Evolutionary conservation across 148 eudicot genomes (phyloP).

Genomic region (Camellia lanceoleosa): DNA sequence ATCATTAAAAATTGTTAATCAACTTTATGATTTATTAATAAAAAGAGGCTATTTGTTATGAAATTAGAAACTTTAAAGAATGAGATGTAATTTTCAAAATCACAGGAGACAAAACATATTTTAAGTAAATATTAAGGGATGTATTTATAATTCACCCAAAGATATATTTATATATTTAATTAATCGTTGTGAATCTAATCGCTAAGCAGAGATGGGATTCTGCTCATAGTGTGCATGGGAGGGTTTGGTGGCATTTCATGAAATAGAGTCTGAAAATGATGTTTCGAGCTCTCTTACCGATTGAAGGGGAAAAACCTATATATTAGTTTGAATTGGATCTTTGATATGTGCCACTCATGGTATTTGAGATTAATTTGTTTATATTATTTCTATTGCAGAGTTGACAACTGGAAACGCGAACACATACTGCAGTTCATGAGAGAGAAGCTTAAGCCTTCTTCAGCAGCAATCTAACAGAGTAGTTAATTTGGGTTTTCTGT

Average conservation of each 20-base stretch:
- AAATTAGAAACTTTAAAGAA: too few species aligned
- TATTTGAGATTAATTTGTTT: background rate
- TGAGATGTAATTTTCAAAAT: too few species aligned
- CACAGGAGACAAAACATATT: too few species aligned
- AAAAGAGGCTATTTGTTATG: too few species aligned
- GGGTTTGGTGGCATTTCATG: background rate
- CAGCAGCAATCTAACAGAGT: constrained; percentile 32
- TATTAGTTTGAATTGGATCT: background rate
- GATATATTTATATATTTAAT: too few species aligned
- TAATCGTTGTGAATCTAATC: too few species aligned
- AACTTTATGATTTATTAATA: too few species aligned
- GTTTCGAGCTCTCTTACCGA: too few species aligned
- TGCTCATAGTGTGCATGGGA: background rate
- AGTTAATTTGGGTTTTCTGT: background rate
- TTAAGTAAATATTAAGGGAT: too few species aligned
- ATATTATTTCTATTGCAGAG: constrained; percentile 32
- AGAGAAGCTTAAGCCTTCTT: constrained; percentile 56
- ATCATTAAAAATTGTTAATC: too few species aligned
- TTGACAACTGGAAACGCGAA: constrained; percentile 96
- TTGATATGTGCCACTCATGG: background rate
- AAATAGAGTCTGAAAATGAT: background rate
- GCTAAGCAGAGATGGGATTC: background rate
- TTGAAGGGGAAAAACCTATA: background rate
- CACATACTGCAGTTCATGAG: constrained; percentile 73
- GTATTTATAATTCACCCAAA: too few species aligned